Evolutionary conservation across 2,329 filamentous ascomycete species (phyloP), one percentile per base, ranked within the genome.

Genomic region (Thielaviopsis cerberus): DNA sequence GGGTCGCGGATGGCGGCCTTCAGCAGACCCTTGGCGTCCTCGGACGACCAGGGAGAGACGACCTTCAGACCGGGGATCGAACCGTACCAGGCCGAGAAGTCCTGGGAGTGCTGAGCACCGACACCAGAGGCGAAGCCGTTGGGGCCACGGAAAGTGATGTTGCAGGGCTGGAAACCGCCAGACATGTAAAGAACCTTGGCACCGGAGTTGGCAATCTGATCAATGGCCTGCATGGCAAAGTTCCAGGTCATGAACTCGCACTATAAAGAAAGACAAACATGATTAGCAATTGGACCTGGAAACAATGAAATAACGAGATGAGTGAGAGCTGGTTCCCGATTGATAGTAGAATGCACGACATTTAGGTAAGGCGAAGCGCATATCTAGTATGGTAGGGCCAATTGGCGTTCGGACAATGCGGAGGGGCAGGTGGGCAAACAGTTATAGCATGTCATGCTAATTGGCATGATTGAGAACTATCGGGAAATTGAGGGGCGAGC

Each of bases 231-330:
- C 92, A 98, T 98, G 73, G 92, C 91, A 71, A 97, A 97, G 82
- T 98, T 98, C 83, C 95, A 97, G 68, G 92, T 98, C 92, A 98
- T 98, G 80, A 98, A 98, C 77, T 98, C 92, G 81, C 86, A 92
- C 88, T 92, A 64, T 8, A 62, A 22, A 26, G 22, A 55, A 59
- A 25, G 24, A 41, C 24, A 53, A 59, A 51, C 22, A 10, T 27
- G 24, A 51, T 62, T 55, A 58, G 59, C 53, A 55, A 55, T 26
- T n/a, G 22, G 13, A 50, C 30, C n/a, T 8, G 17, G 20, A 23
- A 22, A 37, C 1, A 20, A 23, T 20, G 37, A 26, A 23, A 13
- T 13, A n/a, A 52, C n/a, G 41, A 45, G 22, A n/a, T 26, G 34
- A 15, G 22, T 22, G 13, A 27, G 48, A 34, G 27, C 22, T 20